Evolutionary conservation across 768 basidiomycete genomes (phyloP).

Genomic region (Tylopilus plumbeoviolaceoides): DNA sequence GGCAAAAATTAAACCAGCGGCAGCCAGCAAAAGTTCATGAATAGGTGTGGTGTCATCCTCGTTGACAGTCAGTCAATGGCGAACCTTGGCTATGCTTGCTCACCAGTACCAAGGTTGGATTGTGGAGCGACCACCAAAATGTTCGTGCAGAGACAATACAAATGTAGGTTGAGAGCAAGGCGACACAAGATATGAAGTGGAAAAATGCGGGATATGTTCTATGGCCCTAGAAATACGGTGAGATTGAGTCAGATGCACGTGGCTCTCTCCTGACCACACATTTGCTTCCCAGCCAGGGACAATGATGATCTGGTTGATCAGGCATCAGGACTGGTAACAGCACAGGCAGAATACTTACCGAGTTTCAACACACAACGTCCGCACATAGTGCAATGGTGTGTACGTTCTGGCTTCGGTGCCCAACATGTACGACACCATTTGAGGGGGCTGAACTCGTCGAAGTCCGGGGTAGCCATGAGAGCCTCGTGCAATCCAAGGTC

Average conservation of each 20-base stretch:
- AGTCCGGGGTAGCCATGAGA: conserved; percentile 45
- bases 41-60: conserved; percentile 65
- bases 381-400: conserved; percentile 76
- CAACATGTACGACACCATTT: conserved; percentile 80
- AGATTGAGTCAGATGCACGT: neutral
- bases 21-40: conserved; percentile 65
- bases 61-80: neutral
- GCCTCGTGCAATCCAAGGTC: conserved; percentile 57
- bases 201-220: conserved; percentile 82
- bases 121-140: conserved; percentile 61
- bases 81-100: conserved; percentile 23
- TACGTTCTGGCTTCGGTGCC: conserved; percentile 73
- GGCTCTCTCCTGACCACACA: conserved; percentile 56
- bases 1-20: conserved; percentile 53
- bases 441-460: conserved; percentile 55
- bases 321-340: conserved; percentile 7
- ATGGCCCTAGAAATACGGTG: conserved; percentile 52
- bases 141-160: conserved; percentile 48
- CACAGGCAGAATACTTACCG: conserved; percentile 45
- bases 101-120: conserved; percentile 56
- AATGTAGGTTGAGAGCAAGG: conserved; percentile 60
- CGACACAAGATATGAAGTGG: conserved; percentile 66
- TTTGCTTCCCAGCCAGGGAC: conserved; percentile 74
- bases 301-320: conserved; percentile 68
- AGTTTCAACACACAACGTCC: conserved; percentile 80